phyloP scores from a whole-genome alignment of 257 asterid genomes.

The Capsicum chinense region DNA sequence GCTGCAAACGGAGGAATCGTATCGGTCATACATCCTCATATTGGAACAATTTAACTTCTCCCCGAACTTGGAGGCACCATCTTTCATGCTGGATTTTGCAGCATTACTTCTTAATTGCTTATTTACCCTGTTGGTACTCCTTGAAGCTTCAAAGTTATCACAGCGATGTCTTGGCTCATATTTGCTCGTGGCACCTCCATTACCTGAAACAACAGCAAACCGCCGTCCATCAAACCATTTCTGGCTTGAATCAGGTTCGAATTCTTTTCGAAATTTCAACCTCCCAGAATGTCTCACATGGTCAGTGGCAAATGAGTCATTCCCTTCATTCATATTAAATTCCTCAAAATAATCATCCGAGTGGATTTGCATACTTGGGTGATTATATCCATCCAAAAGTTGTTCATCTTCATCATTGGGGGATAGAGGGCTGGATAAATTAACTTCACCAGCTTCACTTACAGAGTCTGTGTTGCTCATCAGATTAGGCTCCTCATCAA shows the following conservation, averaged over 20 bases:
- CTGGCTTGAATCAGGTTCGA: constrained; percentile 52
- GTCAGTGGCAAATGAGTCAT: constrained; percentile 46
- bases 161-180: constrained; percentile 61
- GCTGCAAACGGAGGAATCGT: constrained; percentile 63
- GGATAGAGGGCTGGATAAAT: constrained; percentile 55
- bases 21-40: constrained; percentile 55
- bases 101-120: constrained; percentile 56
- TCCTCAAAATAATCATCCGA: constrained; percentile 60
- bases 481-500: constrained; percentile 51
- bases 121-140: constrained; percentile 50
- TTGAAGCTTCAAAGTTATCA: constrained; percentile 60
- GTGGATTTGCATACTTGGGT: constrained; percentile 51
- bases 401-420: constrained; percentile 58
- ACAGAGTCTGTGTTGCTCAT: constrained; percentile 50
- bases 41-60: constrained; percentile 60
- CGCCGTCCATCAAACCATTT: constrained; percentile 68
- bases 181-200: constrained; percentile 49
- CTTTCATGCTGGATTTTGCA: constrained; percentile 62
- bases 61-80: constrained; percentile 53
- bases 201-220: constrained; percentile 50
- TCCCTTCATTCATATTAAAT: constrained; percentile 54
- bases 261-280: constrained; percentile 64
- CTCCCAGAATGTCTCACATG: constrained; percentile 63
- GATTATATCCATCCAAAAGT: constrained; percentile 53
- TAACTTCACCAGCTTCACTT: constrained; percentile 59